Base-by-base conservation (phyloP, 2,329 filamentous ascomycete genomes). In the Pseudogymnoascus destructans region DNA sequence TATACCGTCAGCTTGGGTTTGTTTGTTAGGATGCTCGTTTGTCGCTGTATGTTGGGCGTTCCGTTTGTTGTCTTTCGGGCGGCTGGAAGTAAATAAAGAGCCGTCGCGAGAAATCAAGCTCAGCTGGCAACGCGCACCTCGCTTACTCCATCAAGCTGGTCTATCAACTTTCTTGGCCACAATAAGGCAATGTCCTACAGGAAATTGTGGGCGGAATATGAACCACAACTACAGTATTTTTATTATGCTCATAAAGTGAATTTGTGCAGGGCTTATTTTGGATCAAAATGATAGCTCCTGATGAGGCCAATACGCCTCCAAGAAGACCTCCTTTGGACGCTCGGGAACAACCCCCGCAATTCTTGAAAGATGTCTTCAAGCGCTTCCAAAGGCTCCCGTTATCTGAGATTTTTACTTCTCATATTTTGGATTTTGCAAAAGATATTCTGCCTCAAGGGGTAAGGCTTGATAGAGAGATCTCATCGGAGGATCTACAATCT, bases 331-430 rank as follows among this genome's bases (percentile, higher is more conserved):
- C 2, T 13, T 74, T 91, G 2, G 86, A 95, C 71, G 85, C 90
- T 25, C 82, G 92, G 69, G 82, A 89, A 70, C 83, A 84, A 65
- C 88, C 90, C 1, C 87, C 90, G 2, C 80, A 84, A 10, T 71
- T 75, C 55, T 75, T 96, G 63, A 82, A 84, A 61, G 73, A 78
- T 49, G 73, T 82, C 58, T 96, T 89, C 80, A 95, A 95, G 70
- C 73, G 73, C 40, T 89, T 85, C 64, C 82, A 85, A 21, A 85
- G 79, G 62, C 75, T 81, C 35, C 78, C 82, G 0, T 70, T 77
- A 2, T 65, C 71, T 6, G 74, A 75, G 1, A 70, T 87, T n/a
- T 65, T 75, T 5, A 64, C 73, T 63, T 72, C 77, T 17, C 74
- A 78, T 13, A 78, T 87, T 62, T 76, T 82, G 57, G 79, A 87